Evolutionary conservation across 1,139 yeast species (phyloP), one percentile per base, ranked within the genome.

Genomic region (Pichia sp.): DNA sequence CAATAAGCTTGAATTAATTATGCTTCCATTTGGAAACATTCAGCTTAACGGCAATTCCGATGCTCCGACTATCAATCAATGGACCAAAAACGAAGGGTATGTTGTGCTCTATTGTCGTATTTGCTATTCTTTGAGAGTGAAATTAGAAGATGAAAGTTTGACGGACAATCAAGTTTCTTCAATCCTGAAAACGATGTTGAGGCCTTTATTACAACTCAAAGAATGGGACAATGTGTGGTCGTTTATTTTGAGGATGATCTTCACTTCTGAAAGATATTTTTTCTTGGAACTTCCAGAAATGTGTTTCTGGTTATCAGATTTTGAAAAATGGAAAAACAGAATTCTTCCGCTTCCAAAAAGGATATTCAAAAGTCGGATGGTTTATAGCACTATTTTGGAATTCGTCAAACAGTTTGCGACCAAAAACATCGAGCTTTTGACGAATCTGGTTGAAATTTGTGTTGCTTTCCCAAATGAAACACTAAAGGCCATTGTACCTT

Each of bases 221-320:
- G 28, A 39, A n/a, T 44, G 45, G 46, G 43, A 44, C 36, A 11
- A 33, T 3, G 28, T 31, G 2, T 39, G 32, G 26, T 5, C 28
- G 3, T 44, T 31, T 11, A 37, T 48, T 10, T 29, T 44, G 1
- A 35, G 33, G 37, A 41, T 33, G 40, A 35, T 48, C 3, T 48
- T 45, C 31, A 32, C 36, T 8, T 39, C 47, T 10, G 44, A 40
- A n/a, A 39, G 39, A n/a, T 29, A 29, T 27, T 8, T 44, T 6
- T 39, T 36, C 7, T 11, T 11, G n/a, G 49, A 41, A 27, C 5
- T 36, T 3, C 40, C 46, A 3, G 44, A 38, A 8, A 16, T 36
- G 23, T 48, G 50, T 28, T 48, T 43, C 37, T 48, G 50, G 50
- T 27, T 41, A 28, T 45, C 49, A 11, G 47, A 45, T 37, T 36